phyloP scores from a whole-genome alignment of 192 early-diverging fungal species.

The Podila verticillata region DNA sequence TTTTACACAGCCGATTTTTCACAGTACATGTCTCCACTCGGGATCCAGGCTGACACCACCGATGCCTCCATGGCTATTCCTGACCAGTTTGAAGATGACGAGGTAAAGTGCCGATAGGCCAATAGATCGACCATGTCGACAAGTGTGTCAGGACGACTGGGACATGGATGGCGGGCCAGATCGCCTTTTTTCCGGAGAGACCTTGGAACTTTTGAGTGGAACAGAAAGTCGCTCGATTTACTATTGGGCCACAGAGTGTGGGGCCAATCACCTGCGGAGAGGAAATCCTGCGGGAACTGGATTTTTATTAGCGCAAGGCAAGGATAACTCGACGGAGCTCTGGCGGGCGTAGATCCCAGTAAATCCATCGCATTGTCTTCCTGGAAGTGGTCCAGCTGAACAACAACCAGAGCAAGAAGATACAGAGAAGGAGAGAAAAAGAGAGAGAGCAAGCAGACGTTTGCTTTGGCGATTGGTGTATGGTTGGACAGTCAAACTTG shows the following conservation, averaged over 20 bases:
- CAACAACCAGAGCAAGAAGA: background rate
- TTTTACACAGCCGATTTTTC: slow-evolving; percentile 39
- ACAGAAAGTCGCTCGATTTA: too few species aligned
- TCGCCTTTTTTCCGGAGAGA: too few species aligned
- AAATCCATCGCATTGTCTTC: background rate
- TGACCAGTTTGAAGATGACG: slow-evolving; percentile 49
- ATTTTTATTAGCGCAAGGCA: background rate
- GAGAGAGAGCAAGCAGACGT: background rate
- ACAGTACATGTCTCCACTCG: slow-evolving; percentile 48
- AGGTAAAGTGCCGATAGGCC: slow-evolving; percentile 14
- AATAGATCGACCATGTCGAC: background rate
- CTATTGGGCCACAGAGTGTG: too few species aligned
- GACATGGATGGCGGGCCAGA: too few species aligned
- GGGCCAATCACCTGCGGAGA: too few species aligned
- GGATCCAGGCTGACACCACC: slow-evolving; percentile 26
- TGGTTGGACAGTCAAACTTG: background rate
- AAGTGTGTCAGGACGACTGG: background rate
- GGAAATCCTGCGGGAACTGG: too few species aligned
- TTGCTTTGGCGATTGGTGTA: background rate
- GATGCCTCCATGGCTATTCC: slow-evolving; percentile 44
- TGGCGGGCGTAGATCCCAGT: background rate
- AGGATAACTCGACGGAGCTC: background rate
- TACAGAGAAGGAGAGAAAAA: background rate
- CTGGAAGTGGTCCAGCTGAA: background rate
- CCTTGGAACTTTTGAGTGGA: too few species aligned